A percentile compares a stretch with the other conserved stretches of the same genome.
These are phyloP conservation scores for Thalassiosira pacifica DNA, from an alignment of 352 stramenopile genomes.

Conservation along the genomic window DNA sequence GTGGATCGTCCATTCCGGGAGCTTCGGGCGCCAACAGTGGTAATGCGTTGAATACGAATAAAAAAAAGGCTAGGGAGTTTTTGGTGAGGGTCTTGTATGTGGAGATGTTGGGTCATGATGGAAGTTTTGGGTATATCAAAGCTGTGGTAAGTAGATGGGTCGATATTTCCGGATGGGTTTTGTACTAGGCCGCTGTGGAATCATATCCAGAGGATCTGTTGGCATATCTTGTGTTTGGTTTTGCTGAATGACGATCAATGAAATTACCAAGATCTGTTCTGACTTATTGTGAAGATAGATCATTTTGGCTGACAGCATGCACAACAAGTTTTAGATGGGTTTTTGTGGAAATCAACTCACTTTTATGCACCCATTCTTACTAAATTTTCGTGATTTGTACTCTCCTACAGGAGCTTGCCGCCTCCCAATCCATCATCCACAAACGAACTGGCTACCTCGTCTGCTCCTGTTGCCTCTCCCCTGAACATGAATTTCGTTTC, in stretches of 20 bases:
- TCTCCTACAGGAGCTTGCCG: constrained; percentile 92
- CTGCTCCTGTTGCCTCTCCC: constrained; percentile 93
- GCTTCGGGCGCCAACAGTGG: constrained; percentile 11
- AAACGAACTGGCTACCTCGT: constrained; percentile 98
- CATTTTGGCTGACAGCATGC: constrained; percentile 45
- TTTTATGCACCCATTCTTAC: constrained; percentile 8
- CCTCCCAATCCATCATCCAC: constrained; percentile 97
- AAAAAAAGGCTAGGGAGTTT: constrained; percentile 98
- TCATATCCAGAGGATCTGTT: neutral
- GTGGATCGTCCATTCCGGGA: constrained; percentile 33
- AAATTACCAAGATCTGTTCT: constrained; percentile 65
- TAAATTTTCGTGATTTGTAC: constrained; percentile 70
- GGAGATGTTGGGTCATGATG: constrained; percentile 99
- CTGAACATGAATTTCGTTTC: constrained; percentile 99
- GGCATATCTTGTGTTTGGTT: constrained; percentile 29
- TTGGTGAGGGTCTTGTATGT: constrained; percentile 99
- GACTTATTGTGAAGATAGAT: constrained; percentile 50
- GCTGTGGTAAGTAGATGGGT: constrained; percentile 83
- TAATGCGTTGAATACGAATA: constrained; percentile 81
- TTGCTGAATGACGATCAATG: constrained; percentile 50
- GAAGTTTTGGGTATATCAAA: constrained; percentile 98
- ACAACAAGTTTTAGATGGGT: neutral
- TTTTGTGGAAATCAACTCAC: neutral
- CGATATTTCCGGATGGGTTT: too few relatives aligned
- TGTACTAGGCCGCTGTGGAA: too few relatives aligned